Evolutionary conservation across 2,329 filamentous ascomycete genomes (phyloP).

Genomic region (Fusarium nygamai): DNA sequence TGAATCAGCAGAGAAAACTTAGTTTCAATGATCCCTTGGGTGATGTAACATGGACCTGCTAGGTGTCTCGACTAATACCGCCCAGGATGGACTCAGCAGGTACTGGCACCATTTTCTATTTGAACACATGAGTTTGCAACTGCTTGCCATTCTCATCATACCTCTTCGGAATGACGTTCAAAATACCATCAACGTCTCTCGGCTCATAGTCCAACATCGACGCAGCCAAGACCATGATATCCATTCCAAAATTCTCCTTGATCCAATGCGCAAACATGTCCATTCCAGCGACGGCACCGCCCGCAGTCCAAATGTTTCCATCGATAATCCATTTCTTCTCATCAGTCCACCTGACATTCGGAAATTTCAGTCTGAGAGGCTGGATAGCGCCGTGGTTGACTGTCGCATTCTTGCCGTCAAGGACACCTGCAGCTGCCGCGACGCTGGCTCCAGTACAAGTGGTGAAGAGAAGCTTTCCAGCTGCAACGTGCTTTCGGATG

Average conservation of each 20-base stretch:
- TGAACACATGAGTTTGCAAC: constrained; percentile 36
- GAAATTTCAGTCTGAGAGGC: constrained; percentile 44
- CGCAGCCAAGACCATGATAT: constrained; percentile 38
- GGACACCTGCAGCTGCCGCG: constrained; percentile 47
- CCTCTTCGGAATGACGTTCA: constrained; percentile 42
- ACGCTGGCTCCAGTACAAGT: constrained; percentile 51
- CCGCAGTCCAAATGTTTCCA: constrained; percentile 58
- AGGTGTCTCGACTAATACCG: rapidly evolving
- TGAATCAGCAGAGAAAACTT: no score
- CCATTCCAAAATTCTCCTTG: constrained; percentile 47
- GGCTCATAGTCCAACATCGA: constrained; percentile 49
- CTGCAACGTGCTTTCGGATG: constrained; percentile 48
- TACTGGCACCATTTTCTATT: background rate
- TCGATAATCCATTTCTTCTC: constrained; percentile 57
- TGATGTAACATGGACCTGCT: background rate
- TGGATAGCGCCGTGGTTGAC: constrained; percentile 51
- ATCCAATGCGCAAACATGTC: constrained; percentile 56
- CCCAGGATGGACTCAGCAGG: rapidly evolving
- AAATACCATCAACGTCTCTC: constrained; percentile 46
- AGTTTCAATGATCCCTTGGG: background rate
- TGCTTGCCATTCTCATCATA: constrained; percentile 45
- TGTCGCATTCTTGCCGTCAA: constrained; percentile 56
- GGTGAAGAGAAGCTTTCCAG: constrained; percentile 49
- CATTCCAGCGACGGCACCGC: constrained; percentile 57
- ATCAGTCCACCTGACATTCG: constrained; percentile 55